Percentiles rank a stretch among this genome's conserved stretches.
These are phyloP conservation scores for Lepiota brunneoincarnata DNA, from an alignment of 768 basidiomycete genomes.

Conservation along the genomic window DNA sequence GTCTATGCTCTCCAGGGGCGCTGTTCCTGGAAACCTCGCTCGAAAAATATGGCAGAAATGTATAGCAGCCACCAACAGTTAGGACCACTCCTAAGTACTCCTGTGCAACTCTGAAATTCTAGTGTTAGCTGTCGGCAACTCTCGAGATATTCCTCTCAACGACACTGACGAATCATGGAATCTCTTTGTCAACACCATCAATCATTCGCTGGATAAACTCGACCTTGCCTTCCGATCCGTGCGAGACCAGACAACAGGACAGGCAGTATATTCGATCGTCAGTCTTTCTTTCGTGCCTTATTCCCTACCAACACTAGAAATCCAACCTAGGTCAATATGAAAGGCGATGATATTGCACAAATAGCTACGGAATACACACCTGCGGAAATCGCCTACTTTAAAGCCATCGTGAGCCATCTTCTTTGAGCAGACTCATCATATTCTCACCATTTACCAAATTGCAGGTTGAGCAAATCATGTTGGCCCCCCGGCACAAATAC, in stretches of 20 bases:
- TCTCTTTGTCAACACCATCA: constrained; percentile 56
- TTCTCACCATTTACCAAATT: neutral
- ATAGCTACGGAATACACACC: constrained; percentile 81
- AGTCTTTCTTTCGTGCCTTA: constrained; percentile 21
- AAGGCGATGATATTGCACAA: constrained; percentile 80
- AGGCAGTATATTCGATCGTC: constrained; percentile 68
- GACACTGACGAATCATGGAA: constrained; percentile 53
- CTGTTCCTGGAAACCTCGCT: constrained; percentile 64
- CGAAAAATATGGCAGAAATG: constrained; percentile 67
- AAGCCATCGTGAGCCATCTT: constrained; percentile 58
- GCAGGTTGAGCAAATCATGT: constrained; percentile 86
- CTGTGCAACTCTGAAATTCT: constrained; percentile 8
- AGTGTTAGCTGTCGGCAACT: constrained; percentile 4
- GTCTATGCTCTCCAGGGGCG: constrained; percentile 67
- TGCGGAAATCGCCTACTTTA: constrained; percentile 82
- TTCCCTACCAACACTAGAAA: neutral
- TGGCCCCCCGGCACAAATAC: constrained; percentile 70
- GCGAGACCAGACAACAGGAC: constrained; percentile 63
- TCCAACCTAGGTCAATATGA: constrained; percentile 64
- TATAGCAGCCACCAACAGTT: constrained; percentile 67
- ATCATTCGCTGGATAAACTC: constrained; percentile 60
- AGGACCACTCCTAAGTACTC: constrained; percentile 6
- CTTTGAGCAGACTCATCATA: neutral
- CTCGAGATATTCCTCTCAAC: constrained; percentile 45
- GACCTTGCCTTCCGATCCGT: constrained; percentile 70